These are phyloP conservation scores for Colletotrichum melonis DNA, from an alignment of 2,329 filamentous ascomycete genomes.

Conservation along the genomic window DNA sequence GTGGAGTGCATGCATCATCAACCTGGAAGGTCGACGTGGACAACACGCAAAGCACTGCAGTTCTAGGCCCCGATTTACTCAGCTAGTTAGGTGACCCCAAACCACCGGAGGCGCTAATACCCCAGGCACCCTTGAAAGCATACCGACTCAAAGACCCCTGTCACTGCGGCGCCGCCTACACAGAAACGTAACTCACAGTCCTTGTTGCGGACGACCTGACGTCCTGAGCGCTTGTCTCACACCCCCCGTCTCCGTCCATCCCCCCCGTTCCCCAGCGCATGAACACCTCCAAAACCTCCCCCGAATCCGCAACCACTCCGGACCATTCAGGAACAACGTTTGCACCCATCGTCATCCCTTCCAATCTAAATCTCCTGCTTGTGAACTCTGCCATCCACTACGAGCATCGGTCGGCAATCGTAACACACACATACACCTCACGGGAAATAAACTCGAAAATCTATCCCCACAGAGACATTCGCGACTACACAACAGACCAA, in stretches of 20 bases:
- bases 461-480: neutral
- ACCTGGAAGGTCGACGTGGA: neutral
- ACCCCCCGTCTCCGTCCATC: neutral
- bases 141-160: constrained; percentile 9
- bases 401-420: neutral
- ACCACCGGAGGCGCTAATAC: constrained; percentile 8
- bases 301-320: constrained; percentile 26
- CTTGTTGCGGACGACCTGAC: neutral
- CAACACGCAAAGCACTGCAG: neutral
- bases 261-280: constrained; percentile 18
- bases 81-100: neutral
- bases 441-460: neutral
- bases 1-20: neutral
- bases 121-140: constrained; percentile 12
- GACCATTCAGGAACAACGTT: constrained; percentile 8
- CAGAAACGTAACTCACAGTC: constrained; percentile 20
- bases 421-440: neutral
- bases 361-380: neutral
- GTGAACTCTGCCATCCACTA: neutral
- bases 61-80: neutral
- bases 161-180: constrained; percentile 9
- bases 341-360: neutral
- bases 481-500: neutral
- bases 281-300: constrained; percentile 23
- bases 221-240: constrained; percentile 27